phyloP scores from a whole-genome alignment of 345 rosid species.

The Boechera divaricarpa region DNA sequence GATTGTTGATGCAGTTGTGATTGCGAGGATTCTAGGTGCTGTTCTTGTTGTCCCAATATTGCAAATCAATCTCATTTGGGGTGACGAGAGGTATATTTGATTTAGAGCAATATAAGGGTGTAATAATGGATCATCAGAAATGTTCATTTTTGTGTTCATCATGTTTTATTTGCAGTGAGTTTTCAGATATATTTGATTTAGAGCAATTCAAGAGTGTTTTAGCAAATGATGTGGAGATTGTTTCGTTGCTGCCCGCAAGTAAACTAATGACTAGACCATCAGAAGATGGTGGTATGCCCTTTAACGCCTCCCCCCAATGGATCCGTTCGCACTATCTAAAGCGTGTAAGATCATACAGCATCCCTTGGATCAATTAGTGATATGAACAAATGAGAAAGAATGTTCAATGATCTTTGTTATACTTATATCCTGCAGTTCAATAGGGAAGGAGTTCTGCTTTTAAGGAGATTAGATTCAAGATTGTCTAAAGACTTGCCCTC shows the following conservation, averaged over 20 bases:
- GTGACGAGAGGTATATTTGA: conserved; percentile 83
- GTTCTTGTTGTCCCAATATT: conserved; percentile 90
- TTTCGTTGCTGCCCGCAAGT: conserved; percentile 79
- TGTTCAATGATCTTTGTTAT: conserved; percentile 15
- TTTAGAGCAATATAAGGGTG: neutral
- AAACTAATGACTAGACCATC: conserved; percentile 88
- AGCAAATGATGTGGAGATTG: conserved; percentile 78
- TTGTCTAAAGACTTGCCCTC: conserved; percentile 90
- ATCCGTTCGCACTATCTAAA: conserved; percentile 86
- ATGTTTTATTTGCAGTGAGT: conserved; percentile 68
- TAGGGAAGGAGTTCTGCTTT: conserved; percentile 84
- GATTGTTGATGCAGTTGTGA: conserved; percentile 97
- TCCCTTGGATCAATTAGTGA: neutral
- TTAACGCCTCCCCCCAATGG: conserved; percentile 86
- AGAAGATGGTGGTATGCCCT: conserved; percentile 79
- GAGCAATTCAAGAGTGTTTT: conserved; percentile 84
- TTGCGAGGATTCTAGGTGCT: conserved; percentile 95
- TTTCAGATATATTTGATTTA: conserved; percentile 92
- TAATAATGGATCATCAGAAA: conserved; percentile 20
- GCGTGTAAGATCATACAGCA: conserved; percentile 55
- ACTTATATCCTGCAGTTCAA: conserved; percentile 62
- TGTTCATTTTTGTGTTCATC: conserved; percentile 6
- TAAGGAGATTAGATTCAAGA: conserved; percentile 92
- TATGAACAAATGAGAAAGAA: neutral
- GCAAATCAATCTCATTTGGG: conserved; percentile 98